A percentile compares a stretch with the other conserved stretches of the same genome.
These are phyloP conservation scores for Castanopsis chinensis DNA, from an alignment of 306 rosid genomes.

Conservation along the genomic window DNA sequence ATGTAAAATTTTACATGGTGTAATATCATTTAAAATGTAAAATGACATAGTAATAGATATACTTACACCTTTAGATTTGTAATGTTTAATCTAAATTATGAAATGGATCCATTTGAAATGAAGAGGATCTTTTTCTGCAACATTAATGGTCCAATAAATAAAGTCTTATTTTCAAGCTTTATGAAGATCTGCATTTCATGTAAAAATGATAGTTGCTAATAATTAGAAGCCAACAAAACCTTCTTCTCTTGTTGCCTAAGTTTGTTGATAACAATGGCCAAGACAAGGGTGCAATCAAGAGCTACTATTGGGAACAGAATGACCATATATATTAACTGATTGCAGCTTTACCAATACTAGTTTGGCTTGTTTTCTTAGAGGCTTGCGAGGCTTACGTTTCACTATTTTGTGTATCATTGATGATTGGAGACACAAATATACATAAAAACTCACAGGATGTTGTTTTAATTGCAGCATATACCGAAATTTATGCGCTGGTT, in stretches of 20 bases:
- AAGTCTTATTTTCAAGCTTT: not conserved
- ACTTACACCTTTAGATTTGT: too few species aligned
- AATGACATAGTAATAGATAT: too few species aligned
- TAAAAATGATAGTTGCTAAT: not conserved
- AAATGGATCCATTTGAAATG: too few species aligned
- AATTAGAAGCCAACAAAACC: not conserved
- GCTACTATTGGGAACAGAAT: too few species aligned
- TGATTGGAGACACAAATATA: not conserved
- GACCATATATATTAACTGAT: too few species aligned
- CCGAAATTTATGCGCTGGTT: constrained; percentile 84
- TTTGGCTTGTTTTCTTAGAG: not conserved
- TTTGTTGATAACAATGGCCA: too few species aligned
- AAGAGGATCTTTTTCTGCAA: not conserved
- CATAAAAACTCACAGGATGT: not conserved
- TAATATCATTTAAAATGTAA: too few species aligned
- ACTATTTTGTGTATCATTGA: too few species aligned
- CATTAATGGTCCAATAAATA: not conserved
- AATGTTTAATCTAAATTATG: too few species aligned
- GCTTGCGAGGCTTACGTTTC: not conserved
- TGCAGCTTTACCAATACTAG: not conserved
- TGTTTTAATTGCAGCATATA: constrained; percentile 65
- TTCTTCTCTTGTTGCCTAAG: too few species aligned
- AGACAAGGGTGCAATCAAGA: too few species aligned
- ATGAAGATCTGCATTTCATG: not conserved
- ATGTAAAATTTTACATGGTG: too few species aligned